Base-by-base conservation (phyloP, 106 monocot species). In the Posidonia australis region DNA sequence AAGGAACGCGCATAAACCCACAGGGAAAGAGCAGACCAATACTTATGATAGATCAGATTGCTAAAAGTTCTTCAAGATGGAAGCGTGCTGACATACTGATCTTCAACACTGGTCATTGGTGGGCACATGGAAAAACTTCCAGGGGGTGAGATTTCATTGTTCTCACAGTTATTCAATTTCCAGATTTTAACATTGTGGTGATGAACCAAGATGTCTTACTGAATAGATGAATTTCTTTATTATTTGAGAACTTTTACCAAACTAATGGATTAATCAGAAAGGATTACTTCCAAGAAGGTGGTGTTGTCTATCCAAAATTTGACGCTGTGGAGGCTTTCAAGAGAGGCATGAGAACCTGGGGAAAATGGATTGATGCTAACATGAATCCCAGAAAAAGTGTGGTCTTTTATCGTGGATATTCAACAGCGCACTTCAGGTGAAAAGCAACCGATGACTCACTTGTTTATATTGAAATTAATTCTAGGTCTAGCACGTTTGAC, bases 61-160 rank as follows among this genome's bases (percentile, higher is more conserved):
- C 78, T 72, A 89, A 87, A 76, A 78, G 86, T 42, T 74, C 94
- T 30, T 55, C 68, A 14, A 76, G 94, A 51, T 94, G 94, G 94
- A 94, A 78, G 69, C 80, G 62, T 54, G 89, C 90, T 49, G 78
- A 94, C 55, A 77, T 94, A 19, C 71, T 94, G 25, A 71, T 94
- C 68, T 94, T 94, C 49, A 94, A 94, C 58, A 94, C 94, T 44
- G 94, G 94, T 30, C 94, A 94, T 58, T 94, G 94, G 94, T 94
- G 94, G 94, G 78, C 77, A 17, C 94, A 94, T 78, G 84, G 84
- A 54, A 96, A 96, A 68, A 96, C 96, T 62, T 76, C 90, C 16
- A 90, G 74, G 52, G 90, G 96, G 96, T 94, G 82, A 62, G 36
- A 36, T 36, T 7, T 36, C 5, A 4, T 36, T 2, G 36, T 36